Conservation (phyloP, 2,329 filamentous ascomycete genomes). For the Ampelomyces quisqualis region DNA sequence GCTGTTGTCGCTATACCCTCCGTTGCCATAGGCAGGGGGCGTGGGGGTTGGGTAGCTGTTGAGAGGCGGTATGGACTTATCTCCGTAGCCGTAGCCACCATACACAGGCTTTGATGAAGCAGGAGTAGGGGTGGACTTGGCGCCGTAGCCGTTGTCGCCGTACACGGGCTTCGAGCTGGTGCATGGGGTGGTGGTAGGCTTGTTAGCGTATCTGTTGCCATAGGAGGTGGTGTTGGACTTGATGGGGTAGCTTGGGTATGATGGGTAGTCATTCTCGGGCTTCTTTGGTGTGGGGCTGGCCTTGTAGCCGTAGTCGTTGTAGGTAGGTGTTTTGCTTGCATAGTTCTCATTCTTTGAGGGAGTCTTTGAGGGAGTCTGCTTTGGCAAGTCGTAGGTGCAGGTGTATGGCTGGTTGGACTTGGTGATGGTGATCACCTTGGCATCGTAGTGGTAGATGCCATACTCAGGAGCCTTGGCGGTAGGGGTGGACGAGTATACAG, state of each 20-base stretch:
- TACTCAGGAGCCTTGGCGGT: conserved; percentile 23
- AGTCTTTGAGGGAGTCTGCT: conserved; percentile 15
- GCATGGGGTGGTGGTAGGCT: conserved; percentile 4
- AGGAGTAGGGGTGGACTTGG: conserved; percentile 3
- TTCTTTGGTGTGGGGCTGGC: conserved; percentile 9
- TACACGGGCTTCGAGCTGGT: conserved; percentile 3
- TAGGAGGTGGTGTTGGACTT: conserved; percentile 7
- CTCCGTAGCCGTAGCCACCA: not conserved
- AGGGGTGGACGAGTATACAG: conserved; percentile 23
- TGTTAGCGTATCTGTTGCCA: conserved; percentile 1
- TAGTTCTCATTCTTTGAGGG: conserved; percentile 10
- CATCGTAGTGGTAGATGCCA: conserved; percentile 31
- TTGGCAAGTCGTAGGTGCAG: conserved; percentile 29
- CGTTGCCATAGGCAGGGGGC: conserved; percentile 1
- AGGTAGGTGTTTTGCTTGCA: conserved; percentile 9
- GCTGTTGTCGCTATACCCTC: conserved; percentile 1
- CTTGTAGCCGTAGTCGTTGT: conserved; percentile 13
- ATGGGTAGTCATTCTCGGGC: conserved; percentile 11
- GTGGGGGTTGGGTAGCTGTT: not conserved
- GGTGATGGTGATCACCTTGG: conserved; percentile 38
- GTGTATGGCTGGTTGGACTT: conserved; percentile 32
- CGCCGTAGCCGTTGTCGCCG: too few relatives aligned
- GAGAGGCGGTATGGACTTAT: not conserved
- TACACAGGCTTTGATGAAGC: not conserved
- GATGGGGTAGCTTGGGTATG: conserved; percentile 1